Evolutionary conservation across 495 filamentous ascomycete genomes (phyloP), one percentile per base, ranked within the genome.

Genomic region (Cercophora scortea): DNA sequence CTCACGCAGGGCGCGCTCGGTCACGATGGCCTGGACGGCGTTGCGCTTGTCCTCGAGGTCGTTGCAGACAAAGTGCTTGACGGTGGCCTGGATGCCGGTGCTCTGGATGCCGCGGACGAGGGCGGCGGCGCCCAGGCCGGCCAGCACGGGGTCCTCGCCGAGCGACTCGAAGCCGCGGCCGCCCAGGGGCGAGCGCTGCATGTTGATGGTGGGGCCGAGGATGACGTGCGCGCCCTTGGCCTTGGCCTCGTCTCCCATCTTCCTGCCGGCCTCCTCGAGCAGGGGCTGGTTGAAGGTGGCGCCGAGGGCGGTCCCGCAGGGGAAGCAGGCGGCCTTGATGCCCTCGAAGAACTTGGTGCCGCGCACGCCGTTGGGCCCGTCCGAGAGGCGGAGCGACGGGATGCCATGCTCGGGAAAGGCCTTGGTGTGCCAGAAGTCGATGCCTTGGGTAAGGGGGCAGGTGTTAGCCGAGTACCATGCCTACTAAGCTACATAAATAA

Each of bases 41-140:
- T 85, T 79, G 0, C 88, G 72, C 65, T 82, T 79, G 51, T 86
- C 81, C 59, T 92, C 87, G 60, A 86, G 83, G 59, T 90, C 88
- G 63, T 90, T 92, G 55, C 80, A 84, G n/a, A 87, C 81, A 60
- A 88, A 92, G 61, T 92, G 88, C 73, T 90, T 92, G 45, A 89
- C 70, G 1, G 84, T 87, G 0, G 86, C 83, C 18, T 79, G 80
- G 18, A 90, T 79, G 3, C 85, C 84, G 38, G 79, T 84, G 34
- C 75, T 76, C 63, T 92, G 85, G 39, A 92, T 78, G 10, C 86
- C 86, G 55, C 80, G 81, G 53, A 83, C 79, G 33, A 86, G 71
- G 41, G 81, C 69, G 0, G 83, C 86, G 16, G 87, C 86, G 18
- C 85, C 68, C 6, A 75, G 74, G 0, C 88, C 88, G 4, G 86